Evolutionary conservation across 768 basidiomycete species (phyloP), one percentile per base, ranked within the genome.

Genomic region (Lentinula edodes): DNA sequence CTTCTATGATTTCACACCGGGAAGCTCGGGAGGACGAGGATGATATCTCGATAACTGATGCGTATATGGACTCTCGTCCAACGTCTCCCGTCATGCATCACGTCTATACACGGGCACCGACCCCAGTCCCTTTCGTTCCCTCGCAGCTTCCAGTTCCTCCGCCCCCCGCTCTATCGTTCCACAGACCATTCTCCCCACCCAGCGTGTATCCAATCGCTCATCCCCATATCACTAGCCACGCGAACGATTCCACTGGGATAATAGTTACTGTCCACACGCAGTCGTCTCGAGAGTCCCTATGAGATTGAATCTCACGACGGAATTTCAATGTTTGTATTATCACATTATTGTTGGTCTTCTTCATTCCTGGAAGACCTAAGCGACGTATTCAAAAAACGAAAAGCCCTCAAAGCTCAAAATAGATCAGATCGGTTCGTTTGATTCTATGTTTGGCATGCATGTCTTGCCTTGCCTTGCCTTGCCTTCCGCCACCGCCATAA

Each of bases 41-140:
- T 20, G 52, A 54, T 23, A 51, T 51, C 5, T 60, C 41, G 16
- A 60, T 60, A 10, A 48, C 58, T 16, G 58, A 51, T 38, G 58
- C 41, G 34, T 60, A 59, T 20, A 35, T 20, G 34, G 52, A 54
- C 15, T 43, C 56, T 58, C 56, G 56, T 6, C 42, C 56, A 0
- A 9, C 36, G 5, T 57, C 38, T 8, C 43, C 42, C 28, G 28
- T 46, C 15, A 9, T 23, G 9, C 32, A 13, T 56, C 12, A 6
- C 6, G 16, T 23, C 52, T 23, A 12, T 39, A 13, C 13, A 8
- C 23, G 46, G 6, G 39, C 36, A 34, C 18, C 58, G 18, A 45
- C 58, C 3, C 36, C 58, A 10, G 15, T 54, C 1, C 36, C 52
- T 0, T 36, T 51, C 13, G 35, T 18, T 32, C 4, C 41, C 7